phyloP scores from a whole-genome alignment of 371 early-diverging fungal species.

The Syncephalastrum contaminatum region DNA sequence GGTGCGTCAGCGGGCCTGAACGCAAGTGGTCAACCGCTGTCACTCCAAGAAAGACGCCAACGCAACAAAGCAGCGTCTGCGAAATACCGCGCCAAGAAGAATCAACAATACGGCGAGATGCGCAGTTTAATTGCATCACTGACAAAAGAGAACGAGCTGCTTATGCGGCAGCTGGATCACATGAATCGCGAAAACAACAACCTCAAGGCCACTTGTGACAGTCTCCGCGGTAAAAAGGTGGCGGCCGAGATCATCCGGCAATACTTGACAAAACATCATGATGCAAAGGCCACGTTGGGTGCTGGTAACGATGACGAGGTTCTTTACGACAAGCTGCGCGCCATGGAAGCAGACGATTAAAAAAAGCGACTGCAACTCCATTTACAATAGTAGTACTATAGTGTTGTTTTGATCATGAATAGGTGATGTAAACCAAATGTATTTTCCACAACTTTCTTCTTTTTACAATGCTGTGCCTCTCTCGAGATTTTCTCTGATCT shows the following conservation, averaged over 20 bases:
- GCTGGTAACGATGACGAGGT: too few species aligned
- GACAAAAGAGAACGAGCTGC: slow-evolving; percentile 40
- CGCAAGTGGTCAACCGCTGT: slow-evolving; percentile 16
- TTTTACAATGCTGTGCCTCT: slow-evolving; percentile 78
- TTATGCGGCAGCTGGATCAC: slow-evolving; percentile 43
- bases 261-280: too few species aligned
- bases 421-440: too few species aligned
- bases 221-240: slow-evolving; percentile 42
- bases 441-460: neutral
- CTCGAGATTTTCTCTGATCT: slow-evolving; percentile 87
- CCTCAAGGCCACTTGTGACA: slow-evolving; percentile 43
- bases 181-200: slow-evolving; percentile 39
- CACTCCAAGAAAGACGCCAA: slow-evolving; percentile 49
- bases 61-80: slow-evolving; percentile 59
- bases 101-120: slow-evolving; percentile 53
- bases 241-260: slow-evolving; percentile 39
- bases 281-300: too few species aligned
- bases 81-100: slow-evolving; percentile 59
- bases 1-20: too few species aligned
- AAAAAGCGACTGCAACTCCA: too few species aligned
- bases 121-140: slow-evolving; percentile 32
- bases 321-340: too few species aligned
- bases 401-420: too few species aligned
- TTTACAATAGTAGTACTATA: too few species aligned
- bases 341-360: too few species aligned